Conservation (phyloP, 768 basidiomycete genomes). For the Kwoniella botswanensis region DNA sequence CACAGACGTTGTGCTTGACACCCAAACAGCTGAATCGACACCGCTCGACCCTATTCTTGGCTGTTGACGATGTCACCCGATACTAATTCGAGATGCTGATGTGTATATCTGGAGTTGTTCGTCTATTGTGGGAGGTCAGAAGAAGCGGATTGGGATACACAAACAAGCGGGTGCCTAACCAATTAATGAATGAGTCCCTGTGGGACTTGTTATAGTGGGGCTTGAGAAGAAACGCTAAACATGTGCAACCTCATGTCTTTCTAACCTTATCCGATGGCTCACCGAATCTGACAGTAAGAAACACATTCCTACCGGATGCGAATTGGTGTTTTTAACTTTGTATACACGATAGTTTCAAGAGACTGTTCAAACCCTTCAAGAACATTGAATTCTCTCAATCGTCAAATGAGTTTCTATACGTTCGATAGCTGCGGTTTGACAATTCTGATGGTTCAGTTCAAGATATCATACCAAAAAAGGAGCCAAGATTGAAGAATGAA, state of each 20-base stretch:
- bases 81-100: neutral
- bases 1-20: neutral
- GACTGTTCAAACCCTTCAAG: neutral
- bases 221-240: neutral
- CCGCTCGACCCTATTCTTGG: neutral
- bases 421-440: too few relatives aligned
- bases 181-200: neutral
- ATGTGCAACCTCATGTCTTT: neutral
- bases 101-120: neutral
- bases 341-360: neutral
- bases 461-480: neutral
- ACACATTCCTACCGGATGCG: slow-evolving; percentile 10
- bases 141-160: neutral
- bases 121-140: neutral
- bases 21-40: neutral
- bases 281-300: neutral
- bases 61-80: neutral
- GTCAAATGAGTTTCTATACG: neutral
- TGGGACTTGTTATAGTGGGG: neutral
- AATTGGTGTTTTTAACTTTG: neutral
- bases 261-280: slow-evolving; percentile 10
- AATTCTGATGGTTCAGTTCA: neutral
- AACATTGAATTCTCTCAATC: neutral
- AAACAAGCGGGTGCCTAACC: neutral
- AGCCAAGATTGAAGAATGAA: neutral